Conservation (phyloP, 2,329 filamentous ascomycete species). For the Mariannaea sp. region DNA sequence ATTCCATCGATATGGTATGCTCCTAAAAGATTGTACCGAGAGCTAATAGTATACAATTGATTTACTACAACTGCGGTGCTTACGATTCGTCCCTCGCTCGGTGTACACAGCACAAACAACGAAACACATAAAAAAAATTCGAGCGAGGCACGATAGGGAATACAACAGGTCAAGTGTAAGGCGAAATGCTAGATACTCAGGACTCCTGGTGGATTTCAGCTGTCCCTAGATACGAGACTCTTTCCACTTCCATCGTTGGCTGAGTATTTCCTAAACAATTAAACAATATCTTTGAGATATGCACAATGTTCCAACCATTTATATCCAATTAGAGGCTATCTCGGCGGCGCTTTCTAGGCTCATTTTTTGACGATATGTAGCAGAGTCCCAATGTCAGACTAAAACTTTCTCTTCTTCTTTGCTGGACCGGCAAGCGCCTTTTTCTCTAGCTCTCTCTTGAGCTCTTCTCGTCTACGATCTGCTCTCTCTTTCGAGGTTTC, state of each 20-base stretch:
- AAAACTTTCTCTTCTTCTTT: constrained; percentile 63
- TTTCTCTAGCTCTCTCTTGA: constrained; percentile 55
- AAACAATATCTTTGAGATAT: too few relatives aligned
- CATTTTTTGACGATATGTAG: background rate
- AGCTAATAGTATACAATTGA: too few relatives aligned
- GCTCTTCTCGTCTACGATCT: constrained; percentile 56
- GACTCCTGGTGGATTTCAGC: background rate
- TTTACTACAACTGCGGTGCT: background rate
- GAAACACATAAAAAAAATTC: constrained; percentile 3
- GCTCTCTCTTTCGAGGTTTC: constrained; percentile 54
- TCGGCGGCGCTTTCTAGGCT: background rate
- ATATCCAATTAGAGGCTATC: background rate
- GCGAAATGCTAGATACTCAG: background rate
- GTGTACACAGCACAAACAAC: constrained; percentile 23
- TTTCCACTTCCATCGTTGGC: background rate
- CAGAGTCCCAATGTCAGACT: background rate
- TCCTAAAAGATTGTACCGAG: too few relatives aligned
- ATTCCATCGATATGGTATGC: too few relatives aligned
- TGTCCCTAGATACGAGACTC: background rate
- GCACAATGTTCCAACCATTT: too few relatives aligned
- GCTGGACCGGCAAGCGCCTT: constrained; percentile 55
- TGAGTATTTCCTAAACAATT: background rate
- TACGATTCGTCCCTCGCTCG: constrained; percentile 16
- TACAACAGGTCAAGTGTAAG: background rate
- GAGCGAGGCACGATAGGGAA: background rate